Percentiles rank a stretch among this genome's conserved stretches.
Evolutionary conservation across 2,329 filamentous ascomycete species (phyloP).

Genomic region (Ophiosphaerella korrae): DNA sequence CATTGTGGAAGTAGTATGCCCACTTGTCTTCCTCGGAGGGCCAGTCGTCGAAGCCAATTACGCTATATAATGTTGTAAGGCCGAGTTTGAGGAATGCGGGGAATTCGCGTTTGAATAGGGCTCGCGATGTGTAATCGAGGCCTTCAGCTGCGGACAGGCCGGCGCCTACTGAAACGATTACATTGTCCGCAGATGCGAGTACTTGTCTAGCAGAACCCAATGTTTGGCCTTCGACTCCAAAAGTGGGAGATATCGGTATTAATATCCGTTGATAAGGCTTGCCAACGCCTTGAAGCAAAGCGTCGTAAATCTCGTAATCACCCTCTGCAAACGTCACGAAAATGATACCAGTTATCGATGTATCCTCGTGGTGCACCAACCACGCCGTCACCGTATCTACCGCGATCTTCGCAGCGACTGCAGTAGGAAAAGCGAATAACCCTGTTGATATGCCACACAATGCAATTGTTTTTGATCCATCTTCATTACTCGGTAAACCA

Average conservation of each 20-base stretch:
- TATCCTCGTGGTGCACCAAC: conserved; percentile 29
- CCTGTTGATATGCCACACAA: conserved; percentile 47
- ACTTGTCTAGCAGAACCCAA: conserved; percentile 19
- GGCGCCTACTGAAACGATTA: conserved; percentile 43
- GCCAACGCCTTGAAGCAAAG: conserved; percentile 8
- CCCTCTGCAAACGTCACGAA: conserved; percentile 42
- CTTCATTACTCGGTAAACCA: conserved; percentile 18
- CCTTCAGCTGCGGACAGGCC: conserved; percentile 44
- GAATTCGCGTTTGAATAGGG: conserved; percentile 38
- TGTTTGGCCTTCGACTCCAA: conserved; percentile 7
- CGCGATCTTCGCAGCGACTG: conserved; percentile 35
- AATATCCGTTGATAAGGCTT: neutral
- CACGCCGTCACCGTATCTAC: conserved; percentile 34
- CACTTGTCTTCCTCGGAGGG: conserved; percentile 34
- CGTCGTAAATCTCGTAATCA: conserved; percentile 27
- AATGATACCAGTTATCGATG: conserved; percentile 36
- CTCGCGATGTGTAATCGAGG: conserved; percentile 40
- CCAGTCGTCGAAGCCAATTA: conserved; percentile 41
- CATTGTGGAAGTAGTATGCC: conserved; percentile 44
- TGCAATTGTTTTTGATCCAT: conserved; percentile 35
- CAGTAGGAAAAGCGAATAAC: conserved; percentile 41
- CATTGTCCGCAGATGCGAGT: conserved; percentile 27
- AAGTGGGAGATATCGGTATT: neutral
- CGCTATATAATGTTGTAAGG: conserved; percentile 38
- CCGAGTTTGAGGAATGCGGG: conserved; percentile 36